These are phyloP conservation scores for Flaveria floridana DNA, from an alignment of 140 eudicot genomes.

Conservation along the genomic window DNA sequence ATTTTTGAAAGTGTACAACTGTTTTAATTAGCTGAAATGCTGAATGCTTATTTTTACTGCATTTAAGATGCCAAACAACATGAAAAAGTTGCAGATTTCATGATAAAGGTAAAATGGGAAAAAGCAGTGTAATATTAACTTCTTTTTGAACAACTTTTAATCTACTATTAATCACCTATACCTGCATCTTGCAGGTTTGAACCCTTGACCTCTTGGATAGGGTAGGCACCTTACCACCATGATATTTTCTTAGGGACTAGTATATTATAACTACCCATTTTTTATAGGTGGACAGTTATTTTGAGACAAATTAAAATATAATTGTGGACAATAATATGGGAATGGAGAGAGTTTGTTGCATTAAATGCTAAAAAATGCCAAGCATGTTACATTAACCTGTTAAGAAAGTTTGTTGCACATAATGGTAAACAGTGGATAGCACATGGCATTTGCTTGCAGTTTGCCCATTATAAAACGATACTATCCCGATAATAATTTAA, in stretches of 20 bases:
- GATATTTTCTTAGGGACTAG: too few relatives aligned
- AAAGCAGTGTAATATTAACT: too few relatives aligned
- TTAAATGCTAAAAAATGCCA: neutral
- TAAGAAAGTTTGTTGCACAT: neutral
- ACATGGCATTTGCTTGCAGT: neutral
- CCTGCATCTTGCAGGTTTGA: too few relatives aligned
- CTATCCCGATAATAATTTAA: neutral
- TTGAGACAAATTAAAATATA: neutral
- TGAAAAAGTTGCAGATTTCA: neutral
- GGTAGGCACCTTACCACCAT: too few relatives aligned
- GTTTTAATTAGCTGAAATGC: neutral
- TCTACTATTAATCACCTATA: too few relatives aligned
- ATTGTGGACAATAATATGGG: neutral
- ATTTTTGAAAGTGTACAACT: neutral
- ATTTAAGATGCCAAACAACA: neutral
- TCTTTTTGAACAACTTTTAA: too few relatives aligned
- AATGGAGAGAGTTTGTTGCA: slow-evolving; percentile 2
- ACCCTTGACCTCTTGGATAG: too few relatives aligned
- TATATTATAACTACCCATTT: neutral
- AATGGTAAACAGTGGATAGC: neutral
- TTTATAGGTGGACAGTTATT: neutral
- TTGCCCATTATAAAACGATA: too few relatives aligned
- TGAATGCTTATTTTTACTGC: neutral
- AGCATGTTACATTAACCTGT: neutral
- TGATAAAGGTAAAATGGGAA: neutral